Evolutionary conservation across 495 filamentous ascomycete species (phyloP), one percentile per base, ranked within the genome.

Genomic region (Gamarada debralockiae): DNA sequence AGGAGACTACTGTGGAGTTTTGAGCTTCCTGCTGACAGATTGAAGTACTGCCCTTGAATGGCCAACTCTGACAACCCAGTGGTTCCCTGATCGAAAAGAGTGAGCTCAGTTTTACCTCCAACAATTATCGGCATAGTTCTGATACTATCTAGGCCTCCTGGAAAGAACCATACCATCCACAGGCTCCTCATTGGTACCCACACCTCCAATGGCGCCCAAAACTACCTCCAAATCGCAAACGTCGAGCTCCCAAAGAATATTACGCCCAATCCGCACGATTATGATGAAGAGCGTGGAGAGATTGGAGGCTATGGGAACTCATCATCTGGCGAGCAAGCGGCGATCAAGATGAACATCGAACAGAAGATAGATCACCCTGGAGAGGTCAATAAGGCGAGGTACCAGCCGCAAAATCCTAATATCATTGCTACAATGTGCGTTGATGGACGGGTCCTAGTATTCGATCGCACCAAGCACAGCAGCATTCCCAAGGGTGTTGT

Each of bases 311-410:
- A 96, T 67, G 92, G 91, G 14, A 64, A 60, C 13, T 71, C 80
- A 2, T 64, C 72, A 12, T 65, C 63, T 37, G 72, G 75, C 33
- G 69, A 74, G 4, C 71, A 81, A 18, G 72, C 76, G 8, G 76
- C 80, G 18, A 86, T 89, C 69, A 90, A 87, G 53, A 92, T 96
- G 73, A 85, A 84, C 41, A 86, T 97, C 59, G 82, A 89, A 27
- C 95, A 99, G 69, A 93, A 89, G 69, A 97, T 99, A 64, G 87
- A 95, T 59, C 95, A 99, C 67, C 89, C 90, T 20, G 89, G 88
- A 27, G 95, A 99, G 66, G 90, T 99, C 62, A 99, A 99, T 75
- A 99, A 97, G 69, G 95, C 95, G 1, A 83, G 95, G 52, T 97
- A 97, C 67, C 90, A 95, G 69, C 95, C 93, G 13, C 92, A 97